Percentiles rank a stretch among this genome's conserved stretches.
phyloP scores from a whole-genome alignment of 2,329 filamentous ascomycete species.

The Microdochium paspali region DNA sequence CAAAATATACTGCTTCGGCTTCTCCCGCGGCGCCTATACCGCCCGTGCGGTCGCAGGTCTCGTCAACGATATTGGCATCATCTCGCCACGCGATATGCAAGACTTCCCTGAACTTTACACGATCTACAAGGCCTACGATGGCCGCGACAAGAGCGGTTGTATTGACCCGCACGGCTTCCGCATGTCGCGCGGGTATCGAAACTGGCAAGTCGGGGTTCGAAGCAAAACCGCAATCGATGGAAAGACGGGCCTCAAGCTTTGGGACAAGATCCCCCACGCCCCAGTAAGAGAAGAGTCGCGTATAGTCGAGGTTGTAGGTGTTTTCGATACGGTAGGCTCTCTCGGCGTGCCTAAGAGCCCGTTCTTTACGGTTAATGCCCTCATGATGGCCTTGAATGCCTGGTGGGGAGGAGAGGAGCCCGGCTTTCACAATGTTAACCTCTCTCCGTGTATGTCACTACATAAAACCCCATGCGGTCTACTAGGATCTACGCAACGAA shows the following conservation, averaged over 20 bases:
- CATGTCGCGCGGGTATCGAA: not conserved
- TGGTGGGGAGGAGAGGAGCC: not conserved
- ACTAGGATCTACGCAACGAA: too few species aligned
- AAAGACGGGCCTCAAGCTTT: not conserved
- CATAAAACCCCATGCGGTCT: too few species aligned
- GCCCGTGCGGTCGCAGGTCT: constrained; percentile 28
- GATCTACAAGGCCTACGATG: not conserved
- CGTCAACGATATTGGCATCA: constrained; percentile 16
- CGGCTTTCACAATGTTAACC: constrained; percentile 6
- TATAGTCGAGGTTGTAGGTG: constrained; percentile 2
- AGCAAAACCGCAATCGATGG: not conserved
- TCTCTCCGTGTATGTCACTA: constrained; percentile 1
- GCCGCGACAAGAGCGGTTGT: not conserved
- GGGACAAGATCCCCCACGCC: not conserved
- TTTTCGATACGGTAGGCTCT: constrained; percentile 21
- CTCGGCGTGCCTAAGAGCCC: constrained; percentile 18
- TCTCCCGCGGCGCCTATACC: constrained; percentile 29
- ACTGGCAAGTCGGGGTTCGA: not conserved
- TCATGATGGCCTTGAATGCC: constrained; percentile 1
- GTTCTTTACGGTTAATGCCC: constrained; percentile 1
- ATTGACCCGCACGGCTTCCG: not conserved
- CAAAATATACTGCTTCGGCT: constrained; percentile 25
- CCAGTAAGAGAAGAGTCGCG: not conserved
- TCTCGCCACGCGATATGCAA: too few species aligned
- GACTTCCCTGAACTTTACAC: constrained; percentile 3